These are phyloP conservation scores for Bathelium albidoporum DNA, from an alignment of 495 filamentous ascomycete species.

Conservation along the genomic window DNA sequence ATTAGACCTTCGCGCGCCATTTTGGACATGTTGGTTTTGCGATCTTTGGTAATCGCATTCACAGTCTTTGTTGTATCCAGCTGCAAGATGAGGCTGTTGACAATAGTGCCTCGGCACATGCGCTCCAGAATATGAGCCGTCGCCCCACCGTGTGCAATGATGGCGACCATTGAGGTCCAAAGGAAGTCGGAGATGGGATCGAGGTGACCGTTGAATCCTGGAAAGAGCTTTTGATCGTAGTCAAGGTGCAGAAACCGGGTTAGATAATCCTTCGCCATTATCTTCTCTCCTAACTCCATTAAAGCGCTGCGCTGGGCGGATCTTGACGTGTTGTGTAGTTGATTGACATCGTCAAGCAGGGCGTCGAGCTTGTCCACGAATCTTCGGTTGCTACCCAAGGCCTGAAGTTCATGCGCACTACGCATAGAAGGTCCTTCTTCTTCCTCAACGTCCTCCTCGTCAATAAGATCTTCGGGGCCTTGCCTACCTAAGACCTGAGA, in stretches of 20 bases:
- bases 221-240: slow-evolving; percentile 57
- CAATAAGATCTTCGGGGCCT: slow-evolving; percentile 13
- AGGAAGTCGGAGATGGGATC: slow-evolving; percentile 45
- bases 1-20: slow-evolving; percentile 43
- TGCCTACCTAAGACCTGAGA: slow-evolving; percentile 14
- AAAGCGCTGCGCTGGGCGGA: slow-evolving; percentile 43
- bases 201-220: slow-evolving; percentile 27
- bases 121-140: slow-evolving; percentile 41
- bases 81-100: slow-evolving; percentile 29
- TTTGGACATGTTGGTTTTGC: slow-evolving; percentile 60
- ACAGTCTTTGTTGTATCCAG: slow-evolving; percentile 46
- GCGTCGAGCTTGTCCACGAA: slow-evolving; percentile 73
- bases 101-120: slow-evolving; percentile 33
- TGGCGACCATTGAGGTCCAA: slow-evolving; percentile 45
- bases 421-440: slow-evolving; percentile 50
- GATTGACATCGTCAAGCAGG: slow-evolving; percentile 72
- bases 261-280: slow-evolving; percentile 63
- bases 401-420: slow-evolving; percentile 82
- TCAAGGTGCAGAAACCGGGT: slow-evolving; percentile 66
- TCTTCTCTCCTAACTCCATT: slow-evolving; percentile 42
- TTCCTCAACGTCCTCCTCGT: slow-evolving; percentile 44
- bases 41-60: slow-evolving; percentile 44
- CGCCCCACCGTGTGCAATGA: slow-evolving; percentile 42
- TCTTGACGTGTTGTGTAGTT: slow-evolving; percentile 35
- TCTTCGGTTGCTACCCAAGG: slow-evolving; percentile 73